phyloP scores from a whole-genome alignment of 1,284 basidiomycete species.

The Polyporus tsugae region DNA sequence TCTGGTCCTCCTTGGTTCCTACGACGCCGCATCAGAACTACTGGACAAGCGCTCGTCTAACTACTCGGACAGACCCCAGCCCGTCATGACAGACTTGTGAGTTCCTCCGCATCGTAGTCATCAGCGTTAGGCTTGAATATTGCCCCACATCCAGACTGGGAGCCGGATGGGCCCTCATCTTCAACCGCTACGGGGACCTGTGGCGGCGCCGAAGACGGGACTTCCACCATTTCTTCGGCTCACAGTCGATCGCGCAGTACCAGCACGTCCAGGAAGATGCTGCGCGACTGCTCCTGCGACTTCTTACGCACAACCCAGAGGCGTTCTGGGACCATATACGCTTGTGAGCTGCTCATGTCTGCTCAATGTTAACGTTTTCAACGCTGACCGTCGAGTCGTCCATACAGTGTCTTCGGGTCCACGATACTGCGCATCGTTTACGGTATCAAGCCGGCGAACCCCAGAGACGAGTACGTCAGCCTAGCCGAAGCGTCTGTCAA shows the following conservation, averaged over 20 bases:
- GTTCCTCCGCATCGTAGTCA: not conserved
- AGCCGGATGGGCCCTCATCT: conserved; percentile 19
- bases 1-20: conserved; percentile 19
- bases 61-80: conserved; percentile 28
- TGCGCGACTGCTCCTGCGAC: conserved; percentile 10
- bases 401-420: conserved; percentile 11
- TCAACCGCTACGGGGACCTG: conserved; percentile 14
- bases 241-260: conserved; percentile 12
- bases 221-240: conserved; percentile 23
- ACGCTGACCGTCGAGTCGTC: not conserved
- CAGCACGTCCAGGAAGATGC: conserved; percentile 17
- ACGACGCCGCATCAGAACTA: conserved; percentile 11
- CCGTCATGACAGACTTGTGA: conserved; percentile 24
- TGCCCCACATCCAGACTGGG: conserved; percentile 2
- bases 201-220: conserved; percentile 22
- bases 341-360: conserved; percentile 12
- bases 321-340: conserved; percentile 16
- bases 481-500: conserved; percentile 12
- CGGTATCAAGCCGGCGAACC: conserved; percentile 40
- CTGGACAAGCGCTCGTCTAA: conserved; percentile 19
- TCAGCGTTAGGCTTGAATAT: no score
- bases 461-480: conserved; percentile 14
- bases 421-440: conserved; percentile 39
- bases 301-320: conserved; percentile 8
- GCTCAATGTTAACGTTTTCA: no score